phyloP scores from a whole-genome alignment of 2,329 filamentous ascomycete species.

The Aureobasidium sp. region DNA sequence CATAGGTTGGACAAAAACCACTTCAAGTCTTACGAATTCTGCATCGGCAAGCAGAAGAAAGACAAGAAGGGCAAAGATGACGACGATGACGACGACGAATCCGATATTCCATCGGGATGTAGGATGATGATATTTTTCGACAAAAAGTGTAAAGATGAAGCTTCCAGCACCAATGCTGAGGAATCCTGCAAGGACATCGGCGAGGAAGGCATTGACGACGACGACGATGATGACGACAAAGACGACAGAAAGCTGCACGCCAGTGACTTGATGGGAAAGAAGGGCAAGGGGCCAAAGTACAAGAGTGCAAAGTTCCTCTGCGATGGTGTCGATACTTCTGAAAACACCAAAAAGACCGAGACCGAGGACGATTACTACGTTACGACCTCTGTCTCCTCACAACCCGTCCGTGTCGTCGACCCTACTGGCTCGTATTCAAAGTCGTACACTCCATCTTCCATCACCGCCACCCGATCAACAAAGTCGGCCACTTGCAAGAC shows the following conservation, averaged over 20 bases:
- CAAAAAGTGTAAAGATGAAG: neutral
- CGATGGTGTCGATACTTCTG: neutral
- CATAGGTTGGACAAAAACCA: neutral
- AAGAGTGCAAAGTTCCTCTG: neutral
- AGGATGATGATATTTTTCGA: neutral
- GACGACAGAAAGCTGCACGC: neutral
- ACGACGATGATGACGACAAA: neutral
- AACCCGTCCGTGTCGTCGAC: neutral
- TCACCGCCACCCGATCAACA: neutral
- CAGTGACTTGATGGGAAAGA: neutral
- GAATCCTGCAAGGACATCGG: neutral
- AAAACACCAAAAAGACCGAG: neutral
- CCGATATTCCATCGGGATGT: neutral
- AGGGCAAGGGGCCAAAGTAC: neutral
- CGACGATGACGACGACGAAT: neutral
- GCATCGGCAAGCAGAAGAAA: neutral
- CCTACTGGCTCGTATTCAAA: neutral
- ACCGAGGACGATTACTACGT: neutral
- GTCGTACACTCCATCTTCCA: neutral
- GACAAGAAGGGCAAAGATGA: neutral
- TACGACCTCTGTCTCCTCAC: neutral
- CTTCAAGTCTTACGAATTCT: neutral
- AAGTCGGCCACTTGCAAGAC: neutral
- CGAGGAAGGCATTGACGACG: neutral
- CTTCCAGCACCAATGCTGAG: neutral